Evolutionary conservation across 768 basidiomycete genomes (phyloP), one percentile per base, ranked within the genome.

Genomic region (Psilocybe subaeruginosa): DNA sequence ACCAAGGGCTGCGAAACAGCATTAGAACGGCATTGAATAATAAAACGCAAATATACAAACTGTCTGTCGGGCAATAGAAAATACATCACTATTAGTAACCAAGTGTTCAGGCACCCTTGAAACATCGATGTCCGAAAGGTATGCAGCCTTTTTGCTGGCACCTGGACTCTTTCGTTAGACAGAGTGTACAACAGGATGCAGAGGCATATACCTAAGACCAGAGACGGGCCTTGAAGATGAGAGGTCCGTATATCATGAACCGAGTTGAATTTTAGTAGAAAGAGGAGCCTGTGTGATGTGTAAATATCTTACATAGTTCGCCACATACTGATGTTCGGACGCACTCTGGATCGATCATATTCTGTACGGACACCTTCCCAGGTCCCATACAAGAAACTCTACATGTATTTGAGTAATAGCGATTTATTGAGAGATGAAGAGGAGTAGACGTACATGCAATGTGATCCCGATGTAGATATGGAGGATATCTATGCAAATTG

Each of bases 371-470:
- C n/a, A 89, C 74, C 63, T 76, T 82, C 33, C 80, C 80, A 39
- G 84, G 78, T 19, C 87, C 87, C 61, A 85, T 81, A 48, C 84
- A 82, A 3, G 86, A 84, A 1, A 85, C 82, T 45, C 87, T 89
- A 62, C 41, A 16, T 9, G 54, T 12, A 33, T 27, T 27, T 23
- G 4, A 35, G 33, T 6, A 65, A 35, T 56, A 43, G 16, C 62
- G 63, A 8, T 59, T 60, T 43, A 14, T 17, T 16, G 27, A 58
- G 41, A 54, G 17, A 54, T 29, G 45, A 43, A 57, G 62, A 33
- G n/a, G 8, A 43, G 19, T 46, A 52, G 48, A 73, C 83, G 56
- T 69, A 86, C 86, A 85, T 73, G 74, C 82, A 82, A 65, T 70
- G 70, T 23, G 78, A 66, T n/a, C 77, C 80, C 51, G 80, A 82